Evolutionary conservation across 805 yeast species (phyloP).

Genomic region (Metschnikowia lachancei): DNA sequence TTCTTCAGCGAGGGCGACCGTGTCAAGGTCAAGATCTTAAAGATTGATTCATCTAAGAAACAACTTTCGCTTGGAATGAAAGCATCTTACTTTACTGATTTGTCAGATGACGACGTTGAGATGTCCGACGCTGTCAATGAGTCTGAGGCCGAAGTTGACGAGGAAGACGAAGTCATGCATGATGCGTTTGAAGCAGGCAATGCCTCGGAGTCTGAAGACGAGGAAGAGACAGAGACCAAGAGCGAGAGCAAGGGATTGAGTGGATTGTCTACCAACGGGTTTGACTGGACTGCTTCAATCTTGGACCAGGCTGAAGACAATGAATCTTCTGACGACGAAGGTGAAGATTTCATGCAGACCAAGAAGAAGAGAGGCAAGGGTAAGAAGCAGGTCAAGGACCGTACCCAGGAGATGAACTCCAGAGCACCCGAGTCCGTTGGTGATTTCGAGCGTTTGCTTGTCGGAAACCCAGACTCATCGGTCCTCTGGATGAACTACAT

Average conservation of each 20-base stretch:
- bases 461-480: constrained; percentile 93
- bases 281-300: constrained; percentile 93
- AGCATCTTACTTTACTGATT: constrained; percentile 76
- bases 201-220: constrained; percentile 30
- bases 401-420: constrained; percentile 78
- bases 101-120: constrained; percentile 17
- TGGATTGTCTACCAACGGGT: constrained; percentile 81
- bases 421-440: constrained; percentile 87
- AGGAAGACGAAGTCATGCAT: constrained; percentile 36
- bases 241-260: constrained; percentile 23
- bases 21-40: constrained; percentile 79
- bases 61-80: constrained; percentile 89
- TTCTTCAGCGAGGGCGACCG: constrained; percentile 87
- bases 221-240: constrained; percentile 19
- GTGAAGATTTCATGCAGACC: constrained; percentile 55
- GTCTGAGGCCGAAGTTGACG: constrained; percentile 16
- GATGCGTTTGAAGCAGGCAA: constrained; percentile 32
- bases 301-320: constrained; percentile 72
- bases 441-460: constrained; percentile 87
- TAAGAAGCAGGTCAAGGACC: constrained; percentile 62
- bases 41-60: constrained; percentile 59
- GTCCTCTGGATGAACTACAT: constrained; percentile 96
- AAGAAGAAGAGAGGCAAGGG: constrained; percentile 46
- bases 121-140: constrained; percentile 5
- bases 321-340: constrained; percentile 52